These are phyloP conservation scores for Effrenium voratum DNA, from an alignment of 73 alveolate species.

Conservation along the genomic window DNA sequence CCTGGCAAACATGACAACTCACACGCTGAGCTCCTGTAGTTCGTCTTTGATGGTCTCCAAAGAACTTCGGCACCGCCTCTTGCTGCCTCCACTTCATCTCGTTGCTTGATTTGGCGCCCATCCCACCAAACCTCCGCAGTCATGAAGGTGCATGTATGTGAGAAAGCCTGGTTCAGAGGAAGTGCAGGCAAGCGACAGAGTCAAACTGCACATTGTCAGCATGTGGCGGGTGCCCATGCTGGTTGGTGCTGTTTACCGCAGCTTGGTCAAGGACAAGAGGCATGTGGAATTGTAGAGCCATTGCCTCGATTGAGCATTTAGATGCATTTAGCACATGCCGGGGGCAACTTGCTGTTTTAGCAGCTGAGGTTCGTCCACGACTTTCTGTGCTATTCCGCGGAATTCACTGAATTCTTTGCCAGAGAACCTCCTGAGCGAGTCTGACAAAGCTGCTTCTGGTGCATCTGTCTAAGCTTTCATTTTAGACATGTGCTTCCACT, in stretches of 20 bases:
- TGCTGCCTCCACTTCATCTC: conserved; percentile 82
- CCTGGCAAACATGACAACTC: background rate
- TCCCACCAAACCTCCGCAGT: conserved; percentile 82
- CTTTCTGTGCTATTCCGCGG: conserved; percentile 68
- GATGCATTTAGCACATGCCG: background rate
- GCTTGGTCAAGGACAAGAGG: conserved; percentile 89
- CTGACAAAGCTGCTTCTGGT: no score
- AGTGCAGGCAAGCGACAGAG: background rate
- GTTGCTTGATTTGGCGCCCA: conserved; percentile 67
- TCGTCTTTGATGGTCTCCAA: conserved; percentile 66
- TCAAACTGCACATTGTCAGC: conserved; percentile 94
- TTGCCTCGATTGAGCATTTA: conserved; percentile 18
- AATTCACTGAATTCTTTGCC: conserved; percentile 26
- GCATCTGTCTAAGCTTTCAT: no score
- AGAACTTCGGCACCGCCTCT: conserved; percentile 75
- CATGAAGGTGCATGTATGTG: background rate
- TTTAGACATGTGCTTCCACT: no score
- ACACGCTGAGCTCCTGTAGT: conserved; percentile 51
- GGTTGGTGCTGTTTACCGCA: conserved; percentile 83
- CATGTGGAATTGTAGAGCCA: conserved; percentile 11
- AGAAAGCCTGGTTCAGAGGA: background rate
- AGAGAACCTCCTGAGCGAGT: conserved; percentile 37
- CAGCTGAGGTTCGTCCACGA: conserved; percentile 38
- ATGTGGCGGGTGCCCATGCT: conserved; percentile 86
- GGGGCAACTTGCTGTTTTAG: background rate